These are phyloP conservation scores for Hymenoscyphus infarciens DNA, from an alignment of 2,329 filamentous ascomycete species.

Conservation along the genomic window DNA sequence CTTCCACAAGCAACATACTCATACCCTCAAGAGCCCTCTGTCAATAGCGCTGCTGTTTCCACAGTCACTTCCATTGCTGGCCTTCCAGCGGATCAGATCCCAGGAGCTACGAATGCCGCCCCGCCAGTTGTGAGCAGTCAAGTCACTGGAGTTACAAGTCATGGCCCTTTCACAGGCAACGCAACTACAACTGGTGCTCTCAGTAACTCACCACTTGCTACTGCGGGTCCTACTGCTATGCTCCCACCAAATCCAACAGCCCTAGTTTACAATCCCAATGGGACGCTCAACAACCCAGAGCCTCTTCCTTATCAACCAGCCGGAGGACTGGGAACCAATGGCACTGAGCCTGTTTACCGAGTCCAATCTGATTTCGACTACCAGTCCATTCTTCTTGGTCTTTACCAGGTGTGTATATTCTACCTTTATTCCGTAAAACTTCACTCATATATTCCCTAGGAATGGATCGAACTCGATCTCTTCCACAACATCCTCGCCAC, in stretches of 20 bases:
- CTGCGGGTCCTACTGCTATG: conserved; percentile 48
- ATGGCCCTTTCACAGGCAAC: conserved; percentile 65
- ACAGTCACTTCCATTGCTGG: conserved; percentile 27
- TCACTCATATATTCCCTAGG: conserved; percentile 40
- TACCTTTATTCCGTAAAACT: too few species aligned
- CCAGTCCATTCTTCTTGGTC: conserved; percentile 64
- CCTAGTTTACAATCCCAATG: conserved; percentile 69
- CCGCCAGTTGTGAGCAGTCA: conserved; percentile 44
- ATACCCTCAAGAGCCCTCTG: conserved; percentile 26
- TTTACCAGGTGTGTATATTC: conserved; percentile 50
- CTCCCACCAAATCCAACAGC: conserved; percentile 58
- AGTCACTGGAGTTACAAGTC: conserved; percentile 57
- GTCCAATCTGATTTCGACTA: conserved; percentile 81
- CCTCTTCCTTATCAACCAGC: conserved; percentile 70
- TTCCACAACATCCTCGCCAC: conserved; percentile 72
- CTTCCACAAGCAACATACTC: conserved; percentile 24
- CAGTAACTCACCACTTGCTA: conserved; percentile 52
- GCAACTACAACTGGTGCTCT: conserved; percentile 68
- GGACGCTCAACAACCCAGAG: conserved; percentile 61
- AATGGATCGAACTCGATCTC: conserved; percentile 80
- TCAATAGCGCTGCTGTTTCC: conserved; percentile 29
- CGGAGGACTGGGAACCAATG: conserved; percentile 74
- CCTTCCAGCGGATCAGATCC: conserved; percentile 29
- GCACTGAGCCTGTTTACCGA: conserved; percentile 70
- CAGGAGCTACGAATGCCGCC: conserved; percentile 27